Evolutionary conservation across 1,284 basidiomycete genomes (phyloP), one percentile per base, ranked within the genome.

Genomic region (Butyriboletus pseudospeciosus): DNA sequence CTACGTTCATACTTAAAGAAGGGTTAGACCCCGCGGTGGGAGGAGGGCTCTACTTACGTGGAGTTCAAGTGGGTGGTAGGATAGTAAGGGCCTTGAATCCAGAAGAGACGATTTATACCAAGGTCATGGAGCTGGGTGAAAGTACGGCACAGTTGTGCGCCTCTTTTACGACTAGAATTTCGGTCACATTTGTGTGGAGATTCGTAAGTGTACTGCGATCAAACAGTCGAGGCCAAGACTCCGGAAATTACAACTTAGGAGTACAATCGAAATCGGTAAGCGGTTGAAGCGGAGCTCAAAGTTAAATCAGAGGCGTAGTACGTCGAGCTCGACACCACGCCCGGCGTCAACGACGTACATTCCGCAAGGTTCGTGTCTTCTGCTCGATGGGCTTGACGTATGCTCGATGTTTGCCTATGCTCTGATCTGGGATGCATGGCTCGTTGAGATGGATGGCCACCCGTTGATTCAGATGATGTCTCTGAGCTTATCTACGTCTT

Each of bases 301-400:
- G 44, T 52, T 52, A 51, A 54, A 66, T 69, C 34, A 8, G 25
- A 30, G 40, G 38, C 6, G 34, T 2, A 30, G 30, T 30, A 30
- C 9, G 32, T 53, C 36, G 55, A 61, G 64, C 55, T 46, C 56
- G 44, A 51, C 60, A 65, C 44, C 49, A 58, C 61, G 39, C 58
- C 49, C 41, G 44, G 57, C 52, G 51, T 58, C 54, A 44, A 58
- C 58, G 49, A 64, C 62, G 25, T 49, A 58, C 47, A 51, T 57
- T 48, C 41, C 16, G 0, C 61, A 67, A 70, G 68, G 65, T 67
- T 62, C 26, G 65, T 70, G 39, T 44, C 55, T 44, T 49, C 10
- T 37, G 14, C 10, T 40, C 3, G 35, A 41, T 17, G 17, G 20
- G 35, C n/a, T 9, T 1, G 20, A 37, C 44, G 16, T n/a, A 39